A percentile compares a stretch with the other conserved stretches of the same genome.
These are phyloP conservation scores for Psilocybe azurescens DNA, from an alignment of 768 basidiomycete species.

Conservation along the genomic window DNA sequence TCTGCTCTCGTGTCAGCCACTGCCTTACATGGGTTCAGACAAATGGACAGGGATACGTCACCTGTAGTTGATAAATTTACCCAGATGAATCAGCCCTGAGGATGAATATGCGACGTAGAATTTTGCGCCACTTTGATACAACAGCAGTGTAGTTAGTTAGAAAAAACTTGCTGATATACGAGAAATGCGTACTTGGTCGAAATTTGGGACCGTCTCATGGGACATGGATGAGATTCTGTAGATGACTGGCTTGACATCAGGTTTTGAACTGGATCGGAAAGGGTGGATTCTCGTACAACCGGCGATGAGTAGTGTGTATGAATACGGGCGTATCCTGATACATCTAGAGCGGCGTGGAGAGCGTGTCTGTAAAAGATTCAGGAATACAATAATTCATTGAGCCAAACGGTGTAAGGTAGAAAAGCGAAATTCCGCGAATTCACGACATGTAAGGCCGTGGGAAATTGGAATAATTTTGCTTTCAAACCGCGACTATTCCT, in stretches of 20 bases:
- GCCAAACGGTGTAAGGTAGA: background rate
- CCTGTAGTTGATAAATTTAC: conserved; percentile 35
- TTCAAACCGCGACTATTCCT: conserved; percentile 18
- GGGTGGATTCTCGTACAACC: conserved; percentile 16
- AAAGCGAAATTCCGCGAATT: background rate
- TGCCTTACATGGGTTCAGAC: too few relatives aligned
- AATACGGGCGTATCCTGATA: conserved; percentile 29
- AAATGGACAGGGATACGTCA: background rate
- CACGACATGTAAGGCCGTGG: conserved; percentile 14
- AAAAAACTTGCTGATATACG: background rate
- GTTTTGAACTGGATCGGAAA: background rate
- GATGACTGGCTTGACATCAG: background rate
- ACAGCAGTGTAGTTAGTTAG: background rate
- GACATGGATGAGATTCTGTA: conserved; percentile 31
- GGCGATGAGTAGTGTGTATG: conserved; percentile 26
- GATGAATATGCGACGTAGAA: conserved; percentile 34
- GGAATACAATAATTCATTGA: background rate
- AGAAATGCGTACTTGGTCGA: conserved; percentile 21
- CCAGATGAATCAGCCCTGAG: conserved; percentile 26
- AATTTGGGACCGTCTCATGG: conserved; percentile 24
- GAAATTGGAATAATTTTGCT: conserved; percentile 21
- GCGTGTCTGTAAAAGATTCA: background rate
- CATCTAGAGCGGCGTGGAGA: conserved; percentile 30
- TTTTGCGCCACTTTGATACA: conserved; percentile 22
- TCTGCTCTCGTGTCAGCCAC: conserved; percentile 6